phyloP scores from a whole-genome alignment of 371 early-diverging fungal genomes.

The Capniomyces stellatus region DNA sequence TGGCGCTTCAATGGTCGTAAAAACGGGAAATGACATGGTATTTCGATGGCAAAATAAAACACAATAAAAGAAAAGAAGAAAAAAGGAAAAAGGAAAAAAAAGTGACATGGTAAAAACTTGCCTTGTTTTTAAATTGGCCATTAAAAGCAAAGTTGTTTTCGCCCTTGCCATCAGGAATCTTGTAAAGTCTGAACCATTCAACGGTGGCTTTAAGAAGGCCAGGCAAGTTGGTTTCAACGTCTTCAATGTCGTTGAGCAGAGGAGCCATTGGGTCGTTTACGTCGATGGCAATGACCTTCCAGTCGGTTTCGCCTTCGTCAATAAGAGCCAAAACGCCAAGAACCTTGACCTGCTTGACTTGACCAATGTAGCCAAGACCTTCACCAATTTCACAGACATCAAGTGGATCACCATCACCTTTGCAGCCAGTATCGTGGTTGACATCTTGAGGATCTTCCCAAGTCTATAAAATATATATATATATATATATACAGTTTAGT shows the following conservation, averaged over 20 bases:
- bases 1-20: no score
- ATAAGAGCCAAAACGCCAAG: conserved; percentile 94
- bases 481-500: no score
- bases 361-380: conserved; percentile 69
- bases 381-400: conserved; percentile 98
- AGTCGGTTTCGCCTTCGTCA: conserved; percentile 99
- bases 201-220: conserved; percentile 88
- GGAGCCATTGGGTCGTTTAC: conserved; percentile 80
- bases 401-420: conserved; percentile 96
- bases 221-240: conserved; percentile 89
- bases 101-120: no score
- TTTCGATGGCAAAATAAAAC: no score
- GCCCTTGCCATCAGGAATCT: conserved; percentile 98
- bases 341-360: conserved; percentile 97
- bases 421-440: conserved; percentile 73
- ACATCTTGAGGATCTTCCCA: conserved; percentile 92
- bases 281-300: conserved; percentile 97
- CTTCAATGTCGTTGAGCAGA: conserved; percentile 91
- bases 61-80: no score
- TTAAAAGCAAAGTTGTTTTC: conserved; percentile 96
- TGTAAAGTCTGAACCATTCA: conserved; percentile 99
- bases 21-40: no score
- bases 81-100: no score
- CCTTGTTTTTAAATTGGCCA: conserved; percentile 73
- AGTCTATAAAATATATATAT: conserved; percentile 32